Base-by-base conservation (phyloP, 768 basidiomycete species). In the Pleurotus ostreatus region DNA sequence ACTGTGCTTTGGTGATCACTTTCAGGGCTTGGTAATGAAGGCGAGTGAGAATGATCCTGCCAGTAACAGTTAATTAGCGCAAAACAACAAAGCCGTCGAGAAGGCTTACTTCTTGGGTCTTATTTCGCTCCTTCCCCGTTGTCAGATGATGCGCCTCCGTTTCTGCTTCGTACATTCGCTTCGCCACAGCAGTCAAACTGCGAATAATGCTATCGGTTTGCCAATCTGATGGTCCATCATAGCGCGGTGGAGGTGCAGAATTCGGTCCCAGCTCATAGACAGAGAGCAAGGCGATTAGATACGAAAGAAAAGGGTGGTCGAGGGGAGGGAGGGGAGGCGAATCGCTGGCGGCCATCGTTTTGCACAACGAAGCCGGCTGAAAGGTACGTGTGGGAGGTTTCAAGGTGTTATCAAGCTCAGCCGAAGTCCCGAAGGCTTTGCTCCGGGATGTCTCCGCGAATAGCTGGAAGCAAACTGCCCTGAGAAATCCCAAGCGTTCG, bases 261-360 rank as follows among this genome's bases (percentile, higher is more conserved):
- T 70, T 64, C 18, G 80, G 79, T 47, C 80, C 79, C 46, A 79
- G 74, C 58, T 85, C 82, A 63, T 83, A 86, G 9, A 82, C 69
- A 15, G 84, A 84, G 25, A 86, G 71, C 6, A 84, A 67, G 20
- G 81, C 77, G 59, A 83, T 74, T 47, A 86, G 80, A 63, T 86
- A 80, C 0, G 77, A 72, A 46, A 81, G 51, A 39, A 52, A 52
- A 11, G 51, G 51, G 38, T 41, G 30, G n/a, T 20, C 22, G 13
- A 15, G 13, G 11, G 51, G 46, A 20, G 46, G 39, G 5, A 37
- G 48, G 13, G 34, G 22, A 20, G 51, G 23, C n/a, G 38, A 23
- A 52, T 52, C 51, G 18, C 9, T 41, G 39, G 39, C 51, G 9
- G 51, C 40, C 51, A 52, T 52, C 51, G 51, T 52, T 38, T 40